Evolutionary conservation across 1,284 basidiomycete genomes (phyloP).

Genomic region (Cutaneotrichosporon sp.): DNA sequence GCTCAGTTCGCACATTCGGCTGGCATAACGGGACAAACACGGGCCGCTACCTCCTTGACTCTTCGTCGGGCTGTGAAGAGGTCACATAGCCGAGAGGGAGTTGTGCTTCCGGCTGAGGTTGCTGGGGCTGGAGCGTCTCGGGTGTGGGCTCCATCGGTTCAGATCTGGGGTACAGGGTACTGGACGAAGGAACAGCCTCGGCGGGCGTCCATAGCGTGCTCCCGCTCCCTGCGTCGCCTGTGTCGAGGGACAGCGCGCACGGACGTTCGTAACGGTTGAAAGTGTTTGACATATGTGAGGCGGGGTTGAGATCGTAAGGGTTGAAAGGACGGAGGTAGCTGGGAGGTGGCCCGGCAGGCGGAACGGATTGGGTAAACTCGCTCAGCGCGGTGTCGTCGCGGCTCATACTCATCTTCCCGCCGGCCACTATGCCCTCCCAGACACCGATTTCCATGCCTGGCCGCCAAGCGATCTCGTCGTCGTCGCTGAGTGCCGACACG

Average conservation of each 20-base stretch:
- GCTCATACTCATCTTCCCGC: background rate
- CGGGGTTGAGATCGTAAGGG: background rate
- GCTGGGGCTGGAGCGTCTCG: background rate
- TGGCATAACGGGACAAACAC: no score
- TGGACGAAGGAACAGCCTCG: background rate
- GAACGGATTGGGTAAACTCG: background rate
- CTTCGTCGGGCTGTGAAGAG: no score
- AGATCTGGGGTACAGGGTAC: background rate
- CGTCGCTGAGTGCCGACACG: conserved; percentile 20
- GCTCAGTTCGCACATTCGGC: no score
- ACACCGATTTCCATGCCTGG: conserved; percentile 48
- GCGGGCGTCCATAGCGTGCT: background rate
- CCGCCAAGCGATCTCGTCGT: conserved; percentile 41
- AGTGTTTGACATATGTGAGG: background rate
- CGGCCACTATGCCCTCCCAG: conserved; percentile 36
- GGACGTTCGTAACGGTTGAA: background rate
- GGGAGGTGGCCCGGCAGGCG: background rate
- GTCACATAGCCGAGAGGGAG: no score
- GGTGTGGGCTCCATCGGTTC: background rate
- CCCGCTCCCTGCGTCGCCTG: background rate
- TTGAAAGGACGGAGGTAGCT: background rate
- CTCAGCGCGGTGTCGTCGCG: background rate
- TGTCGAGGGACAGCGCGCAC: background rate
- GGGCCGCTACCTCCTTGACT: no score
- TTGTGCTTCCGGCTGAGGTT: background rate